Evolutionary conservation across 2,329 filamentous ascomycete genomes (phyloP), one percentile per base, ranked within the genome.

Genomic region (Dendrostoma leiphaemia): DNA sequence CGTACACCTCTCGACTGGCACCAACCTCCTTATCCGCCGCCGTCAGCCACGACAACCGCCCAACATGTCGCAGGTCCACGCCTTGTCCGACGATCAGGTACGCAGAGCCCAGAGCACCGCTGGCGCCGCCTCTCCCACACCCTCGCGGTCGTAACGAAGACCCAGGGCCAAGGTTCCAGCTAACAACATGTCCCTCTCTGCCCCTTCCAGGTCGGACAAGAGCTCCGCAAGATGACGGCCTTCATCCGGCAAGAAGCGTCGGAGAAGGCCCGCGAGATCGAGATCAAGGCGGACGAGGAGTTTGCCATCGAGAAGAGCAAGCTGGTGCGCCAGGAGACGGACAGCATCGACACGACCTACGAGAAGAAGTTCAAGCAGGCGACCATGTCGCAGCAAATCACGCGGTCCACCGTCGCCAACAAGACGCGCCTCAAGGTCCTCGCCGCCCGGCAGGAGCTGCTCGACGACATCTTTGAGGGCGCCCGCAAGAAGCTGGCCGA

Each of bases 361-460:
- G 90, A 93, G 77, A 97, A 96, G 85, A 97, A 97, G 80, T 95
- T 95, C 85, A 99, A 97, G 82, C 90, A 96, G 77, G 93, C 94
- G 66, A 84, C 89, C 79, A 96, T 97, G 90, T 93, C 91, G 60
- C 94, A 97, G 82, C 94, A 99, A 79, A 97, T 97, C 78, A 96
- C 92, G 61, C 90, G 90, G 69, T 97, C 92, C 61, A 97, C 92
- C 59, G 87, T 97, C 60, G 84, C 92, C 76, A 99, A 99, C 82
- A 96, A 96, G 82, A 94, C 90, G 55, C 86, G 94, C 58, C 86
- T 99, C 73, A 88, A 88, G 70, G 88, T 99, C 53, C 86, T 99
- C 56, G 83, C 82, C 60, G 89, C 91, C 56, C 84, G 92, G 65
- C 94, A 99, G 80, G 88, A 93, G 74, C 78, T 99, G 66, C 84